Base-by-base conservation (phyloP, 129 eudicot genomes). In the Calendula officinalis region DNA sequence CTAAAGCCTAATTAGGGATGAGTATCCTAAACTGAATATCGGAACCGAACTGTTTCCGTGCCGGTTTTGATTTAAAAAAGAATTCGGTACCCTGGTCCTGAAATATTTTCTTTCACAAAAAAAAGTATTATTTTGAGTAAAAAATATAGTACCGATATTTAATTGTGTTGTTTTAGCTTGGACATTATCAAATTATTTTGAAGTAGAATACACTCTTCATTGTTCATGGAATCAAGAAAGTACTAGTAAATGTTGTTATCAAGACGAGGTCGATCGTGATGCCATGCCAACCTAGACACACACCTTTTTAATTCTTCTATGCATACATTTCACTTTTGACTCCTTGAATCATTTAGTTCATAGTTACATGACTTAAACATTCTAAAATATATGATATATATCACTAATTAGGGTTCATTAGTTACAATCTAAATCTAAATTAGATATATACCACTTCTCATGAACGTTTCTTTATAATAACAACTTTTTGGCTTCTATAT, bases 181-280 rank as follows among this genome's bases (percentile, higher is more conserved):
- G 30, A 22, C 30, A 22, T 43, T 66, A 66, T 74, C 13, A 15
- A 66, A 39, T 58, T 34, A 4, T 59, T 58, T 66, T 74, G 73
- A 66, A 74, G 73, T 74, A 74, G 62, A 57, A 74, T 66, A 74
- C 78, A 66, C 78, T 74, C 78, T 48, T 66, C 53, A 73, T 65
- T 22, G 72, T 73, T 71, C 57, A 63, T 63, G 36, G 55, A 74
- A 66, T 57, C 62, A 66, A 74, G 67, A 74, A 66, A 74, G 66
- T 74, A 57, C 73, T 14, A 57, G 68, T 74, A 74, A 66, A 74
- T 74, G 78, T 74, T 66, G 78, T 66, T 74, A 74, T 74, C 78
- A 66, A 73, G 72, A 65, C 44, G 27, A 64, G 40, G 61, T 65
- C 47, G 78, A 74, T 74, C 43, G 73, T 32, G 78, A 74, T 74